phyloP scores from a whole-genome alignment of 2,329 filamentous ascomycete genomes.

The Incumbomyces delicatus region DNA sequence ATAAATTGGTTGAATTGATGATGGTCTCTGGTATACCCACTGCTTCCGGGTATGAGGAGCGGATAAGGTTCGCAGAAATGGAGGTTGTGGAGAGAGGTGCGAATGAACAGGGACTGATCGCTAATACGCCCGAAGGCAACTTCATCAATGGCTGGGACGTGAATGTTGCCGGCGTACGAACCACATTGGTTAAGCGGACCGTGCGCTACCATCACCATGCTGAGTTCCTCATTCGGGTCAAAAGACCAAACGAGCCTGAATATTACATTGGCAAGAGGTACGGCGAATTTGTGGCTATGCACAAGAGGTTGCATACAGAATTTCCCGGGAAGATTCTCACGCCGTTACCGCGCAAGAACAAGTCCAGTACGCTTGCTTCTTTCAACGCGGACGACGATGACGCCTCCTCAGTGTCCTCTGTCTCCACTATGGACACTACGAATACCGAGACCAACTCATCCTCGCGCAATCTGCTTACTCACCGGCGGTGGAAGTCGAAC shows the following conservation, averaged over 20 bases:
- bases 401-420: slow-evolving; percentile 68
- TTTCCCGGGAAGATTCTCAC: slow-evolving; percentile 84
- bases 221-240: slow-evolving; percentile 82
- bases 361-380: slow-evolving; percentile 54
- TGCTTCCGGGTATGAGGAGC: slow-evolving; percentile 92
- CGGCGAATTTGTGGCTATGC: slow-evolving; percentile 72
- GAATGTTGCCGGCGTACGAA: slow-evolving; percentile 82
- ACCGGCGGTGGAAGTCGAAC: slow-evolving; percentile 15
- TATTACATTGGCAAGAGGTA: slow-evolving; percentile 76
- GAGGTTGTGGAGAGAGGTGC: slow-evolving; percentile 91
- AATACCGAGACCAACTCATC: slow-evolving; percentile 21
- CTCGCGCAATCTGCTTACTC: slow-evolving; percentile 24
- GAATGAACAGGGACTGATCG: slow-evolving; percentile 78
- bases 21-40: slow-evolving; percentile 97
- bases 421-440: slow-evolving; percentile 55
- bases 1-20: slow-evolving; percentile 96
- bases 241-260: slow-evolving; percentile 64
- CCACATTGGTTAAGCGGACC: slow-evolving; percentile 71
- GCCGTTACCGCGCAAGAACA: slow-evolving; percentile 84
- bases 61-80: slow-evolving; percentile 92
- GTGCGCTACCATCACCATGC: slow-evolving; percentile 87
- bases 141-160: slow-evolving; percentile 94
- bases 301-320: slow-evolving; percentile 71
- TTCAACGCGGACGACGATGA: slow-evolving; percentile 58
- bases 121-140: slow-evolving; percentile 82